Evolutionary conservation across 805 yeast species (phyloP).

Genomic region (Kurtzmaniella cleridarum): DNA sequence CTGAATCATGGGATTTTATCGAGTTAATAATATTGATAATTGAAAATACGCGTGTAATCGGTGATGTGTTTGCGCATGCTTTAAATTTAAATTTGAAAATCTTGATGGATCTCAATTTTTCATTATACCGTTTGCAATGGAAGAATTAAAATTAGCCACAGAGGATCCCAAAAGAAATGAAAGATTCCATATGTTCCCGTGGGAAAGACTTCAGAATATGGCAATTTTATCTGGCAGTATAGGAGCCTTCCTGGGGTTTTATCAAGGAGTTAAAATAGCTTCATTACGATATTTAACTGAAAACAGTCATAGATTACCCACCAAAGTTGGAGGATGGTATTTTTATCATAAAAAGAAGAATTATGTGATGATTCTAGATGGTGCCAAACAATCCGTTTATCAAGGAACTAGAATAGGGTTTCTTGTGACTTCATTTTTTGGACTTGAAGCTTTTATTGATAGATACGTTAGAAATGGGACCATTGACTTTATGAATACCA

Average conservation of each 20-base stretch:
- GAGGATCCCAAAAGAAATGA: conserved; percentile 16
- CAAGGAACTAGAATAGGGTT: conserved; percentile 31
- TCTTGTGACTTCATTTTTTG: conserved; percentile 48
- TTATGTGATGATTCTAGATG: conserved; percentile 60
- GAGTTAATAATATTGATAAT: too few relatives aligned
- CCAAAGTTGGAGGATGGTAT: conserved; percentile 79
- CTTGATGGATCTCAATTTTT: conserved; percentile 15
- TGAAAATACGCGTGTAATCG: too few relatives aligned
- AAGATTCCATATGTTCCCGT: conserved; percentile 47
- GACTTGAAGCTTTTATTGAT: conserved; percentile 61
- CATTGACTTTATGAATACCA: conserved; percentile 59
- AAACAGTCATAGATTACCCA: conserved; percentile 78
- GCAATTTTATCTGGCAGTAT: conserved; percentile 31
- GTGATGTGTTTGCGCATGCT: too few relatives aligned
- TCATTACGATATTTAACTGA: conserved; percentile 65
- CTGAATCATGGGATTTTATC: too few relatives aligned
- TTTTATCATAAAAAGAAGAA: conserved; percentile 81
- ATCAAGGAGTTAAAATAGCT: conserved; percentile 50
- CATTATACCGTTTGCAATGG: too few relatives aligned
- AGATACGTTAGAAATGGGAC: conserved; percentile 35
- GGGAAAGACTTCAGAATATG: conserved; percentile 39
- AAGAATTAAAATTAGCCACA: neutral
- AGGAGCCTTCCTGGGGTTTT: conserved; percentile 53
- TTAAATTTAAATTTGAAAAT: too few relatives aligned
- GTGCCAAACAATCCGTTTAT: conserved; percentile 43